These are phyloP conservation scores for Cardamine resedifolia DNA, from an alignment of 345 rosid genomes.

Conservation along the genomic window DNA sequence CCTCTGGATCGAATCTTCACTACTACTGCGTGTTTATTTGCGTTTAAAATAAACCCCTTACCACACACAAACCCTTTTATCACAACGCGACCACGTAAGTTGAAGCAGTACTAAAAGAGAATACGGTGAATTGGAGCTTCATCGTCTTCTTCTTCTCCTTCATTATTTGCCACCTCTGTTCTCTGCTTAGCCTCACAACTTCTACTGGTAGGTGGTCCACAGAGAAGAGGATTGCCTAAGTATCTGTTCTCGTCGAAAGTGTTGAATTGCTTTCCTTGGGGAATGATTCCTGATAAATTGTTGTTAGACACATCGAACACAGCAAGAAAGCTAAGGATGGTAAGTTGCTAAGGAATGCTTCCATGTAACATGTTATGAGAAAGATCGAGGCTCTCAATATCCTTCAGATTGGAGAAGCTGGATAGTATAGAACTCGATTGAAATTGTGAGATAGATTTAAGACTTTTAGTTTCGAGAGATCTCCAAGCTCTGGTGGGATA, in stretches of 20 bases:
- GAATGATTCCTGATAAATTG: constrained; percentile 11
- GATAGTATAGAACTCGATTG: constrained; percentile 16
- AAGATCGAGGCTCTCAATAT: constrained; percentile 43
- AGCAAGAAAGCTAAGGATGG: neutral
- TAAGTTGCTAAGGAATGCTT: constrained; percentile 12
- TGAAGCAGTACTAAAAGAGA: too few relatives aligned
- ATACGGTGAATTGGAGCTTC: neutral
- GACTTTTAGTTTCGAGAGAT: neutral
- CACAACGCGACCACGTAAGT: too few relatives aligned
- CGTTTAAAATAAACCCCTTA: too few relatives aligned
- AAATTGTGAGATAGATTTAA: constrained; percentile 40
- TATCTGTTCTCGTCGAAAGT: neutral
- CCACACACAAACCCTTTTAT: too few relatives aligned
- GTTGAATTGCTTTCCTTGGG: neutral
- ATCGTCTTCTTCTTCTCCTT: neutral
- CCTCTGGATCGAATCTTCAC: too few relatives aligned
- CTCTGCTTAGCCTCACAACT: neutral
- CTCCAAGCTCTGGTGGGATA: constrained; percentile 38
- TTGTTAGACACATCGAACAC: constrained; percentile 5
- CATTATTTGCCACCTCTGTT: neutral
- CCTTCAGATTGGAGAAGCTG: constrained; percentile 17
- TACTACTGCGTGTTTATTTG: too few relatives aligned
- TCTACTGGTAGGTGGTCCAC: neutral
- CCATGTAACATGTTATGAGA: constrained; percentile 1
- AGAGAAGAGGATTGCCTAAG: constrained; percentile 3